Percentiles rank a stretch among this genome's conserved stretches.
Conservation (phyloP, 176 grass and related monocot genomes). For the Aegilops speltoides region DNA sequence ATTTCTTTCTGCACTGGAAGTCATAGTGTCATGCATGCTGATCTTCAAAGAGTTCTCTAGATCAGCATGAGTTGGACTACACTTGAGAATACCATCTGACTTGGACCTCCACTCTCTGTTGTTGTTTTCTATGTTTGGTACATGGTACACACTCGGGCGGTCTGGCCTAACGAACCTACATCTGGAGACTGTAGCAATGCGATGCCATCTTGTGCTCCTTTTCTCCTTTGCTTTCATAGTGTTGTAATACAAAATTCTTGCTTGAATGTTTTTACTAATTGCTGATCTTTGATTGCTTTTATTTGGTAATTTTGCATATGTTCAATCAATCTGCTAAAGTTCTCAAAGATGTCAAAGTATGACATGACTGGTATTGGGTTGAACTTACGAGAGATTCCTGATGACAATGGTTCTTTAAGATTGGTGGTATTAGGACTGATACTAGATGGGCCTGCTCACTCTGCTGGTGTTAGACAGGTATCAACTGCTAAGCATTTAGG, state of each 20-base stretch:
- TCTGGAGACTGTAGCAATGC: not conserved
- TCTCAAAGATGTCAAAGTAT: constrained; percentile 97
- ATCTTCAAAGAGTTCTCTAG: not conserved
- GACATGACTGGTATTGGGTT: constrained; percentile 88
- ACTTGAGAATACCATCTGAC: not conserved
- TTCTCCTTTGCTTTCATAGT: constrained; percentile 9
- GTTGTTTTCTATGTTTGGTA: not conserved
- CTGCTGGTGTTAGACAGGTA: constrained; percentile 88
- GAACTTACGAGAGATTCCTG: constrained; percentile 84
- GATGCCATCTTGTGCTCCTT: not conserved
- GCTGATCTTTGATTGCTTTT: constrained; percentile 3
- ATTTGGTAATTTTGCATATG: constrained; percentile 40
- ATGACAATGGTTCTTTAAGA: constrained; percentile 60
- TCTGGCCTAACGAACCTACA: not conserved
- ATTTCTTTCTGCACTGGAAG: constrained; percentile 3
- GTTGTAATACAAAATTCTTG: not conserved
- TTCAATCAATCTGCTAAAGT: constrained; percentile 61
- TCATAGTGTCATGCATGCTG: not conserved
- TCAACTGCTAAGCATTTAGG: not conserved
- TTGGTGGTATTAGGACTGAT: constrained; percentile 92
- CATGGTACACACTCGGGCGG: not conserved
- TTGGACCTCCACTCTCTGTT: not conserved
- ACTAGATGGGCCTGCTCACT: constrained; percentile 89
- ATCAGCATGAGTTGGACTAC: not conserved
- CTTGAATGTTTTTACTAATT: constrained; percentile 9